Evolutionary conservation across 2,329 filamentous ascomycete species (phyloP), one percentile per base, ranked within the genome.

Genomic region (Curvularia hawaiiensis): DNA sequence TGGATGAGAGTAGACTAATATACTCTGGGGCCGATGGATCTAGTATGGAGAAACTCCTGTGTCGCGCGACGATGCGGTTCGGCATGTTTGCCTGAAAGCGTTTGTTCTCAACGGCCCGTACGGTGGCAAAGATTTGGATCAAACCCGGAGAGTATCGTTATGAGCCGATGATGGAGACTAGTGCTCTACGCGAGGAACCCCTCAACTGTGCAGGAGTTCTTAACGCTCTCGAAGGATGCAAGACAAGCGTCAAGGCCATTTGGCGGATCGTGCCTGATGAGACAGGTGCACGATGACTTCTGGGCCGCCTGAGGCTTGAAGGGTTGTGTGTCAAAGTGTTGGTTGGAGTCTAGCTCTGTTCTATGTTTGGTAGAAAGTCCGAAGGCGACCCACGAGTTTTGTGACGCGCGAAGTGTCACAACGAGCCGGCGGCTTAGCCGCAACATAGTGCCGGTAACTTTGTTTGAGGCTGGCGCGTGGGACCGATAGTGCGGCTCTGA

Each of bases 401-500:
- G 62, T 72, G 62, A 76, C 74, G 67, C 59, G 50, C 57, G 50
- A 56, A 63, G 70, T 73, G 64, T 74, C 67, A 72, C 65, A 53
- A 55, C 48, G 58, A 64, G 52, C 56, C 62, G 57, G 59, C 59
- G 62, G 64, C 66, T 62, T 73, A 74, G 68, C 67, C 70, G 71
- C 67, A 61, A 69, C 65, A 67, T 62, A 69, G 59, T 63, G 64
- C 64, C 62, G 58, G 60, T 68, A 55, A 59, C 58, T 66, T 62
- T 50, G 71, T 75, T 73, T 74, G 74, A 74, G 67, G 65, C 67
- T 71, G 68, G 71, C 68, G 68, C 69, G 63, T 71, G 66, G 64
- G 66, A 63, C 61, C 60, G 69, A n/a, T 62, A 61, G 63, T 56
- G 61, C 69, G 63, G 67, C 64, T 71, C 63, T 68, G 66, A 67